Conservation (phyloP, 2,329 filamentous ascomycete genomes). For the Balansia obtecta region DNA sequence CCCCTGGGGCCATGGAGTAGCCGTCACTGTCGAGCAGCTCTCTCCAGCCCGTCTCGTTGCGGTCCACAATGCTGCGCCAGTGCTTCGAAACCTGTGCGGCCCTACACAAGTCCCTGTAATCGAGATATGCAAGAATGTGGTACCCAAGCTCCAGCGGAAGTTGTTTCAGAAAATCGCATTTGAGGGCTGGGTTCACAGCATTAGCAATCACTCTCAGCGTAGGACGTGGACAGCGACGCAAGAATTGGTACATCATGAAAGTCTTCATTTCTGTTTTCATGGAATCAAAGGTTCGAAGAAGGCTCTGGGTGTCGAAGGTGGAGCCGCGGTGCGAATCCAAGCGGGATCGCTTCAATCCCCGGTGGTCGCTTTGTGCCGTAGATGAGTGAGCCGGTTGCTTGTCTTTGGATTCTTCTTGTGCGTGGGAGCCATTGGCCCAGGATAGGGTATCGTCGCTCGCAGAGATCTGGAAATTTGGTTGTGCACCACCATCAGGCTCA, state of each 20-base stretch:
- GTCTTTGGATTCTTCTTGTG: constrained; percentile 15
- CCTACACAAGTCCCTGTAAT: constrained; percentile 73
- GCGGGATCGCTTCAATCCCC: not conserved
- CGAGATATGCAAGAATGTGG: constrained; percentile 77
- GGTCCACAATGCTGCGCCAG: constrained; percentile 84
- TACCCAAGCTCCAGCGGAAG: constrained; percentile 79
- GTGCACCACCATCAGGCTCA: constrained; percentile 30
- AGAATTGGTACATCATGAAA: constrained; percentile 92
- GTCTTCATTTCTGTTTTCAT: constrained; percentile 88
- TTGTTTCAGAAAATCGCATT: constrained; percentile 80
- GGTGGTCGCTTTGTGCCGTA: constrained; percentile 12
- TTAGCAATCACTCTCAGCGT: constrained; percentile 83
- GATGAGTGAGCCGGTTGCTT: constrained; percentile 7
- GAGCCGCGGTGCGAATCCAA: constrained; percentile 10
- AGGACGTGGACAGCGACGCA: constrained; percentile 75
- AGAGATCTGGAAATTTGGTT: constrained; percentile 20
- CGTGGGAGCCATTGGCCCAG: constrained; percentile 31
- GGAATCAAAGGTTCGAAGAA: constrained; percentile 82
- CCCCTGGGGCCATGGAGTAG: constrained; percentile 64
- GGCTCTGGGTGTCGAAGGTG: constrained; percentile 70
- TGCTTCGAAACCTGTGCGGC: constrained; percentile 89
- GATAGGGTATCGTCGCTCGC: constrained; percentile 15
- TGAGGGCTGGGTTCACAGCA: constrained; percentile 84
- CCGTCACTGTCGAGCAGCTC: constrained; percentile 78
- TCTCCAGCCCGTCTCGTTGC: constrained; percentile 93